A percentile compares a stretch with the other conserved stretches of the same genome.
These are phyloP conservation scores for Kuraishia cidri DNA, from an alignment of 805 yeast genomes.

Conservation along the genomic window DNA sequence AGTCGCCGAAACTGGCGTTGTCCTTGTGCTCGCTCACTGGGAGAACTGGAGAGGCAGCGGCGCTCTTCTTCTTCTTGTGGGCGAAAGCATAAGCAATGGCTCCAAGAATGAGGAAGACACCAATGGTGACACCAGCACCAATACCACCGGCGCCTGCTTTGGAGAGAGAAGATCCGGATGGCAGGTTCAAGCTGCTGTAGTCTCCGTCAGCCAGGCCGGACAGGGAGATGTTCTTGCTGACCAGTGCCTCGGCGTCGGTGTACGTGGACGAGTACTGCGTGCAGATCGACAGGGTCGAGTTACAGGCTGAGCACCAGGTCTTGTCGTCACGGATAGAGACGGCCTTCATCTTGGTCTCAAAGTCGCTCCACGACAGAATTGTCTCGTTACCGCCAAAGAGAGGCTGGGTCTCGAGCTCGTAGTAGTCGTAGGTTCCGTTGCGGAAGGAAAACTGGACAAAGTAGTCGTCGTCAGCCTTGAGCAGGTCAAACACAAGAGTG, in stretches of 20 bases:
- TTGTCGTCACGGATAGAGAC: constrained; percentile 17
- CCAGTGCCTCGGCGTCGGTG: constrained; percentile 17
- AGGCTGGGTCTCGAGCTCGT: constrained; percentile 23
- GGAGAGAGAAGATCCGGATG: constrained; percentile 9
- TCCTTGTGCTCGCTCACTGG: too few relatives aligned
- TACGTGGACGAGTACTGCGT: constrained; percentile 20
- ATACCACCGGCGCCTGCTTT: constrained; percentile 41
- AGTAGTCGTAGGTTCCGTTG: constrained; percentile 31
- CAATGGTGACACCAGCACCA: constrained; percentile 38
- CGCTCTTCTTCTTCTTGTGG: not conserved
- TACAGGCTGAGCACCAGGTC: constrained; percentile 32
- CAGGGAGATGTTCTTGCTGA: constrained; percentile 20
- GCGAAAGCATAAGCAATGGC: constrained; percentile 12
- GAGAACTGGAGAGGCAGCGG: too few relatives aligned
- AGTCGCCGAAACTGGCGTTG: too few relatives aligned
- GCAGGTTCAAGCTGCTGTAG: constrained; percentile 12
- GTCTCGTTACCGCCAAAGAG: constrained; percentile 23
- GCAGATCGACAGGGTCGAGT: constrained; percentile 19
- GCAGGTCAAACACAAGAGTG: constrained; percentile 33
- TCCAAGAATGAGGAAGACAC: constrained; percentile 26
- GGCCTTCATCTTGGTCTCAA: constrained; percentile 15
- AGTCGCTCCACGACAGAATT: constrained; percentile 26
- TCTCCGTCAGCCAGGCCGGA: constrained; percentile 17
- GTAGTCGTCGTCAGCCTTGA: constrained; percentile 14
- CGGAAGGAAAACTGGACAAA: constrained; percentile 35